Base-by-base conservation (phyloP, 768 basidiomycete species). In the Tricholoma saponaceum region DNA sequence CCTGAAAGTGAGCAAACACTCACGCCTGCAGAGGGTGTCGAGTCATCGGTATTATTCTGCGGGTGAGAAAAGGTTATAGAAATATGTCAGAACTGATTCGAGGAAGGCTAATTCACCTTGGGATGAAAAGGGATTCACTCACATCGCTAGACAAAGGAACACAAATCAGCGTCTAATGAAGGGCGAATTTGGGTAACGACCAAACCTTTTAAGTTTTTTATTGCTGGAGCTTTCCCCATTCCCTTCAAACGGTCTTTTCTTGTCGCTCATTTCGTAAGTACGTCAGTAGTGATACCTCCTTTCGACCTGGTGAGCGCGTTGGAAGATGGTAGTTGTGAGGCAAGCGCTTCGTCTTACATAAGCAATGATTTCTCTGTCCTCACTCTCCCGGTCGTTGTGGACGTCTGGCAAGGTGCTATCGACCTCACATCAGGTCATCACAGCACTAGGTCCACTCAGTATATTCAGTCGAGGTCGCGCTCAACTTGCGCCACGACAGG, bases 401-500 rank as follows among this genome's bases (percentile, higher is more conserved):
- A 66, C 58, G 53, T 47, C 28, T 32, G 54, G 62, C 39, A 58
- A 51, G n/a, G 60, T 55, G 18, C 57, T 63, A 37, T 61, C 66
- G 26, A 58, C 63, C 5, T 57, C 60, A 39, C 70, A 69, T 33
- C 51, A 51, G 14, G 60, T 64, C 22, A 56, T 67, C 1, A 69
- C 70, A 18, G 65, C 67, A 7, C 66, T 73, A 55, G 64, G 69
- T 23, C 70, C 74, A 8, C 57, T 75, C 51, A 70, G 66, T 26
- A 44, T 80, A 25, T 77, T 80, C 61, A 69, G 74, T 39, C 74
- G 82, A 51, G 73, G 67, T n/a, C 80, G 84, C 32, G 70, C 77
- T 33, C 83, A 87, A 62, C 84, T 98, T 25, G 93, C 93, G 2
- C 96, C 96, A 4, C 82, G 86, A 41, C 79, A 86, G 58, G 86